A percentile compares a stretch with the other conserved stretches of the same genome.
These are phyloP conservation scores for Spizellomyces punctatus DNA, from an alignment of 192 early-diverging fungal species.

Conservation along the genomic window DNA sequence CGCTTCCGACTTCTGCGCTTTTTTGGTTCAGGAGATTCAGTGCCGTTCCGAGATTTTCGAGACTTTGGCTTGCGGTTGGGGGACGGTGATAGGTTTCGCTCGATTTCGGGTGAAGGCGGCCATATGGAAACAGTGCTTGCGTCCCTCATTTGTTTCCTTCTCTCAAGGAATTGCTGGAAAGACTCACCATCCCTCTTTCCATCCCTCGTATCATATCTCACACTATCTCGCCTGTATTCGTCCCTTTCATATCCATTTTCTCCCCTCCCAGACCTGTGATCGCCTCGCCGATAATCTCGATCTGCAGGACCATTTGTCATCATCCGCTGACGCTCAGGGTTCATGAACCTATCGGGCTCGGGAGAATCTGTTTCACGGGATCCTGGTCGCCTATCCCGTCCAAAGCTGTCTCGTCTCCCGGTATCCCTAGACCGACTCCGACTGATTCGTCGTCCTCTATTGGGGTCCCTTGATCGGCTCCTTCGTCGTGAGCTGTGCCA, in stretches of 20 bases:
- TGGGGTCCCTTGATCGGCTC: too few relatives aligned
- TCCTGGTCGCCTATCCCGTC: neutral
- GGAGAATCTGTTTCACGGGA: neutral
- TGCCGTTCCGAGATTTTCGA: constrained; percentile 10
- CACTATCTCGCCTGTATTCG: neutral
- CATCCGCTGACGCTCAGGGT: constrained; percentile 3
- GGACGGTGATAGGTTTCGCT: constrained; percentile 12
- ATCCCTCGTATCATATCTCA: neutral
- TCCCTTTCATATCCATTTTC: neutral
- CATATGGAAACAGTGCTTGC: constrained; percentile 41
- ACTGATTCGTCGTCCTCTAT: too few relatives aligned
- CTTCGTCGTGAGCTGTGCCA: too few relatives aligned
- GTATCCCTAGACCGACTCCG: too few relatives aligned
- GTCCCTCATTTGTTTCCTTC: constrained; percentile 42
- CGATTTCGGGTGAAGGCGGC: constrained; percentile 47
- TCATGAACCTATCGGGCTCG: neutral
- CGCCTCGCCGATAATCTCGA: neutral
- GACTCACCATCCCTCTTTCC: constrained; percentile 22
- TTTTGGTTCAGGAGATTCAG: neutral
- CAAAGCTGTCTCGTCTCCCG: neutral
- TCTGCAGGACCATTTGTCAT: neutral
- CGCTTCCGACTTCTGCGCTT: neutral
- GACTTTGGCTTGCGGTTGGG: constrained; percentile 3
- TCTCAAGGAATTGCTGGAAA: constrained; percentile 25
- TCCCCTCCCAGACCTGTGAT: neutral